Evolutionary conservation across 306 rosid species (phyloP).

Genomic region (Alnus glutinosa): DNA sequence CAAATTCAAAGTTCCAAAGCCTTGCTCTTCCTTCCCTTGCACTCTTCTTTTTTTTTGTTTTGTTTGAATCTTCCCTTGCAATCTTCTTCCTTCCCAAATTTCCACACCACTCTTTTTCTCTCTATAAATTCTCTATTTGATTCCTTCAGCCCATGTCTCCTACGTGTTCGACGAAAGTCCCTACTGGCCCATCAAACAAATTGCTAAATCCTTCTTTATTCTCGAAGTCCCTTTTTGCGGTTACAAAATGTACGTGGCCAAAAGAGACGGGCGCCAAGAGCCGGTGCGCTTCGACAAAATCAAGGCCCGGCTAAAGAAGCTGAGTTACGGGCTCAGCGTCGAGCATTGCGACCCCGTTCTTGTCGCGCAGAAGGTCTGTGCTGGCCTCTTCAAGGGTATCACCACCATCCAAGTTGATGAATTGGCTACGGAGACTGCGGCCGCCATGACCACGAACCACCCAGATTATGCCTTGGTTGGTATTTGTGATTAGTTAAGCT

Average conservation of each 20-base stretch:
- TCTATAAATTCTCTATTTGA: background rate
- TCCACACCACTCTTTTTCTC: background rate
- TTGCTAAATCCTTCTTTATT: background rate
- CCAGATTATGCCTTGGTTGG: constrained; percentile 92
- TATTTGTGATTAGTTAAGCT: background rate
- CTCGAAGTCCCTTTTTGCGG: background rate
- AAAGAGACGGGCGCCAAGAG: constrained; percentile 85
- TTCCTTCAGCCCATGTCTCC: background rate
- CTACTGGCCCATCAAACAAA: background rate
- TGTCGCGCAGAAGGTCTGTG: constrained; percentile 86
- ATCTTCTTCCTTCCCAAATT: background rate
- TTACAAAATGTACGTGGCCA: constrained; percentile 64
- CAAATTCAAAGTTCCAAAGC: background rate
- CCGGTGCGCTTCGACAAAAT: constrained; percentile 87
- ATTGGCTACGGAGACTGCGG: constrained; percentile 91
- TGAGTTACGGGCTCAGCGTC: constrained; percentile 76
- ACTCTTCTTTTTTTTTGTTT: background rate
- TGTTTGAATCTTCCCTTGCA: background rate
- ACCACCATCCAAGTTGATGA: constrained; percentile 92
- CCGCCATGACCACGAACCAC: constrained; percentile 84
- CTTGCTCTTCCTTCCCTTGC: background rate
- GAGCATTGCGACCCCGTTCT: constrained; percentile 85
- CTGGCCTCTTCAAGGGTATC: constrained; percentile 86
- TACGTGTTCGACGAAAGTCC: constrained; percentile 56
- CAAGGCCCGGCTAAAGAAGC: constrained; percentile 84